Base-by-base conservation (phyloP, 805 yeast genomes). In the Metschnikowia sp. region DNA sequence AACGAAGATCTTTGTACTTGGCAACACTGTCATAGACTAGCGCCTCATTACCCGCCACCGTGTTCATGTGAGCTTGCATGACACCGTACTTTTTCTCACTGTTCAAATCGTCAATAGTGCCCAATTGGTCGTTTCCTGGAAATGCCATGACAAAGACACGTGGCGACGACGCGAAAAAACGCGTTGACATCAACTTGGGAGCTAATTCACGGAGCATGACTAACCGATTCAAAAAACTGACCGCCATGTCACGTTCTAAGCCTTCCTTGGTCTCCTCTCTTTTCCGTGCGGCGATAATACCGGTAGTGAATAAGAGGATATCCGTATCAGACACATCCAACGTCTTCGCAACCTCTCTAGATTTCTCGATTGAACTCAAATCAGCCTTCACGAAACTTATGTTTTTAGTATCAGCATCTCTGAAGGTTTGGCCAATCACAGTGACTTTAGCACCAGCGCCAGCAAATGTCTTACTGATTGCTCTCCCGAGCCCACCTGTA, bases 1-100 rank as follows among this genome's bases (percentile, higher is more conserved):
- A 45, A 36, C 60, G 47, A n/a, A 58, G 48, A 13, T 56, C 48
- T 1, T 61, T 55, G 41, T 56, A 61, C 26, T 50, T 49, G 10
- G 45, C 22, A 1, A 50, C 56, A 30, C 44, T 32, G 30, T 52
- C 51, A 31, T 42, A 35, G 1, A 70, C 73, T 22, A 71, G 48
- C 1, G 69, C 59, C 49, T 72, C 76, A 47, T 72, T 72, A 1
- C 72, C 74, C 2, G 75, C 75, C n/a, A 72, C 75, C 0, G 76
- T 71, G 42, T 58, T 69, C 68, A 64, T 61, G 47, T 72, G 76
- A 3, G 72, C 63, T 8, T 42, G 45, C 32, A 50, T 34, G 10
- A 58, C 56, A 9, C 58, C 55, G 53, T 72, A 72, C 1, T 42
- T 45, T 18, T 54, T 48, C 11, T 66, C 72, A 11, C 62, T 60